Evolutionary conservation across 2,329 filamentous ascomycete species (phyloP).

Genomic region (Tolypocladium tundrense): DNA sequence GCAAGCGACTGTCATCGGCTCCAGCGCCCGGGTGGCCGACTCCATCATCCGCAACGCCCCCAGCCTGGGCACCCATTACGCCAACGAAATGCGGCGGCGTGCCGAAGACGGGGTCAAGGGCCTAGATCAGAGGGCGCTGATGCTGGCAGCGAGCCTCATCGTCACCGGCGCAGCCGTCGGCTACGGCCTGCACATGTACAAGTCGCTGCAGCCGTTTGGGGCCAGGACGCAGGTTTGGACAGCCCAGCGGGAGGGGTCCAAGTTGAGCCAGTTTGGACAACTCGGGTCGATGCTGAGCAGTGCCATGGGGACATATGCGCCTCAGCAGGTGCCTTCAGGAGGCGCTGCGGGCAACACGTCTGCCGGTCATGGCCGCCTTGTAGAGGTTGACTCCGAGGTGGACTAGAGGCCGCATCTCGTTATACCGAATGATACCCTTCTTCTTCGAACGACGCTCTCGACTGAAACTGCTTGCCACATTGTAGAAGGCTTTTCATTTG

Average conservation of each 20-base stretch:
- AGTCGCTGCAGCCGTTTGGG: constrained; percentile 33
- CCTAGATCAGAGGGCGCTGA: constrained; percentile 20
- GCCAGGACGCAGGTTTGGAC: constrained; percentile 32
- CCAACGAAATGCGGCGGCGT: constrained; percentile 24
- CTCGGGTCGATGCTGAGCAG: constrained; percentile 33
- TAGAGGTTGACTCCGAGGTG: constrained; percentile 25
- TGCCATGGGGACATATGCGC: constrained; percentile 17
- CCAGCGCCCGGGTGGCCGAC: constrained; percentile 21
- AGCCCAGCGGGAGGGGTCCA: constrained; percentile 16
- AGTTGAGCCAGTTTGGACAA: constrained; percentile 34
- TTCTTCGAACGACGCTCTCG: background rate
- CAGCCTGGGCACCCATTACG: constrained; percentile 23
- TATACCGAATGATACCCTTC: constrained; percentile 9
- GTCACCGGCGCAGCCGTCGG: constrained; percentile 26
- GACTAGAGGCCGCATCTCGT: constrained; percentile 14
- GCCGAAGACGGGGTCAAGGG: constrained; percentile 21
- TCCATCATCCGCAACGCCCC: constrained; percentile 25
- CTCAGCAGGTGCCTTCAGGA: constrained; percentile 6
- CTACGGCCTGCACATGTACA: constrained; percentile 30
- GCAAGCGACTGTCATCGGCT: constrained; percentile 10
- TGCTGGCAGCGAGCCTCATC: constrained; percentile 22
- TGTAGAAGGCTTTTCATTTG: background rate
- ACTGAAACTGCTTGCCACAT: background rate
- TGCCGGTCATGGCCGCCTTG: constrained; percentile 14
- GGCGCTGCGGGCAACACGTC: constrained; percentile 1